Conservation (phyloP, 2,329 filamentous ascomycete species). For the Neonectria coccinea region DNA sequence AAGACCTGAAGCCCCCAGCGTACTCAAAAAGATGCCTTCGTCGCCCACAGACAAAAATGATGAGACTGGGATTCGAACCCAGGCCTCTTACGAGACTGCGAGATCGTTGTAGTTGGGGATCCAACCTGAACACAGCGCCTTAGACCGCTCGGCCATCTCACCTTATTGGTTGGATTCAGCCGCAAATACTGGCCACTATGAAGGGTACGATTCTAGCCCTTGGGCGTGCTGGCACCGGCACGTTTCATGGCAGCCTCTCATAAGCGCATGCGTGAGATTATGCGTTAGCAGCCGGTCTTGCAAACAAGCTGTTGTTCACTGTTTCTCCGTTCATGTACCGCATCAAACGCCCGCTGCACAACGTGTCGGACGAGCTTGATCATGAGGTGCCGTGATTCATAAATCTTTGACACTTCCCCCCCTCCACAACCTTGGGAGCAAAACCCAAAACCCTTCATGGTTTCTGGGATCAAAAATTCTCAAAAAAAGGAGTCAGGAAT, state of each 20-base stretch:
- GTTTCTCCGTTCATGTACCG: too few relatives aligned
- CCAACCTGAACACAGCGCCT: slow-evolving; percentile 7
- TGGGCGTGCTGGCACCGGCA: too few relatives aligned
- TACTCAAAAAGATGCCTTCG: too few relatives aligned
- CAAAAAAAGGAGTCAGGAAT: neutral
- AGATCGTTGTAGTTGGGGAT: neutral
- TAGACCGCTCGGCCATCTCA: slow-evolving; percentile 8
- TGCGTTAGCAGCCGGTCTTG: neutral
- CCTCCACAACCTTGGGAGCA: neutral
- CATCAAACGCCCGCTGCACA: neutral
- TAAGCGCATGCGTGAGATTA: neutral
- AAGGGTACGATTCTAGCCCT: too few relatives aligned
- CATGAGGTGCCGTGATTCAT: neutral
- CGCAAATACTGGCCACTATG: neutral
- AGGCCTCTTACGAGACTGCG: slow-evolving; percentile 6
- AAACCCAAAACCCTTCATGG: neutral
- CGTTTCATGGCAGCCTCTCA: neutral
- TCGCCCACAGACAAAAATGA: neutral
- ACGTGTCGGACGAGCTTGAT: neutral
- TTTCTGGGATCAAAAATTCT: neutral
- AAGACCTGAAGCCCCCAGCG: too few relatives aligned
- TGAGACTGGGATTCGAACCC: slow-evolving; percentile 9
- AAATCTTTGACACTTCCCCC: neutral
- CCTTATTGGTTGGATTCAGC: neutral
- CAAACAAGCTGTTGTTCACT: too few relatives aligned